A percentile compares a stretch with the other conserved stretches of the same genome.
Conservation (phyloP, 345 rosid species). For the Salix purpurea region DNA sequence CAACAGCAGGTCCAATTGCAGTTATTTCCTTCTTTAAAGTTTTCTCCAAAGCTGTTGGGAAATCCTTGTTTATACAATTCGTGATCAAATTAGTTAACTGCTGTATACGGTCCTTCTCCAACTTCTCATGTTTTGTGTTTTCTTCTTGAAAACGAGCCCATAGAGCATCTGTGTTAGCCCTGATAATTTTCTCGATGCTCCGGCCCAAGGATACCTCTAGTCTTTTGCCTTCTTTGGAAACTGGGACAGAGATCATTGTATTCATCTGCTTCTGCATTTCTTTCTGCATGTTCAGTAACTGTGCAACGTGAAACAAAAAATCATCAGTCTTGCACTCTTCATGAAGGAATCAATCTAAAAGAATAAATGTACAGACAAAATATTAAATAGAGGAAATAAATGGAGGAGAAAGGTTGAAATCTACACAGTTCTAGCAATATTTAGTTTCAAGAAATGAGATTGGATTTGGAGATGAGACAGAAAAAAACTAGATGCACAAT, state of each 20-base stretch:
- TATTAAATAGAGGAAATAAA: neutral
- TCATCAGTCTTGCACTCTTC: neutral
- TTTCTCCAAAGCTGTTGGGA: slow-evolving; percentile 23
- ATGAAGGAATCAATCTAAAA: neutral
- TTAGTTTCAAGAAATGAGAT: neutral
- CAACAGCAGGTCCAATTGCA: slow-evolving; percentile 23
- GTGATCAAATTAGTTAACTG: slow-evolving; percentile 20
- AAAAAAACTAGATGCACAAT: neutral
- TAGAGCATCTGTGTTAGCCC: slow-evolving; percentile 24
- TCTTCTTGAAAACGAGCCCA: slow-evolving; percentile 33
- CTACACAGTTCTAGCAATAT: neutral
- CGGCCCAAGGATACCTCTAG: slow-evolving; percentile 30
- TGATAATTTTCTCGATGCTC: slow-evolving; percentile 23
- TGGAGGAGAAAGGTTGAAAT: neutral
- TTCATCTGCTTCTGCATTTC: slow-evolving; percentile 31
- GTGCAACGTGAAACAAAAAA: neutral
- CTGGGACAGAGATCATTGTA: slow-evolving; percentile 15
- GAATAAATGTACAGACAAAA: neutral
- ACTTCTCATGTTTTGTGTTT: slow-evolving; percentile 20
- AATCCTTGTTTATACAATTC: slow-evolving; percentile 23
- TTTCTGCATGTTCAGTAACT: slow-evolving; percentile 24
- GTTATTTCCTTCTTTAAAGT: slow-evolving; percentile 27
- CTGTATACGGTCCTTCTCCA: slow-evolving; percentile 16
- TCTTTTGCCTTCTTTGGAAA: slow-evolving; percentile 30
- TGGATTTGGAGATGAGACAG: neutral